Conservation (phyloP, 192 early-diverging fungal species). For the Phycomyces nitens region DNA sequence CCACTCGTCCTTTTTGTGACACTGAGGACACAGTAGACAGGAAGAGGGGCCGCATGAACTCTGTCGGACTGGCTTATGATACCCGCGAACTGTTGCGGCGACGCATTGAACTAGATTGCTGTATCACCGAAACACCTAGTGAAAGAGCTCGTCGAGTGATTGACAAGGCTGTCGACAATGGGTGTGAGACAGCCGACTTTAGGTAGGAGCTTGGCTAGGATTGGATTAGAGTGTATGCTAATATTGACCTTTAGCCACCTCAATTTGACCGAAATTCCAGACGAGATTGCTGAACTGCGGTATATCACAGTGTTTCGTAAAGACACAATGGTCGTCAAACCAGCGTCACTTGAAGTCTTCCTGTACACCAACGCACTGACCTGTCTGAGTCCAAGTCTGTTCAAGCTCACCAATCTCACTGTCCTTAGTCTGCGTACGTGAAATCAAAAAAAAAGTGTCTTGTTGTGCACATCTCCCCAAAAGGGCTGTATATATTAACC, state of each 20-base stretch:
- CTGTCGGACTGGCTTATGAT: constrained; percentile 10
- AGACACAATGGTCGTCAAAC: constrained; percentile 13
- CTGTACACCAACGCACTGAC: constrained; percentile 39
- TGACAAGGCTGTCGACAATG: constrained; percentile 28
- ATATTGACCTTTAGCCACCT: constrained; percentile 14
- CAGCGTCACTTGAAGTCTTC: constrained; percentile 38
- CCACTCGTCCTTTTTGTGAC: neutral
- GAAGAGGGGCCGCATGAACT: constrained; percentile 18
- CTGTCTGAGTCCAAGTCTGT: constrained; percentile 35
- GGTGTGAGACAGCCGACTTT: constrained; percentile 19
- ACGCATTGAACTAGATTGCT: neutral
- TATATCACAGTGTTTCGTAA: constrained; percentile 26
- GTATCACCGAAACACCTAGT: constrained; percentile 1
- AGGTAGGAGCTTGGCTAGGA: constrained; percentile 9
- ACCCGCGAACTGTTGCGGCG: neutral
- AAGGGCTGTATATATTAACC: neutral
- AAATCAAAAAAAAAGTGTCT: no score
- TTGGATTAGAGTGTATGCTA: neutral
- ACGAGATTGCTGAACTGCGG: constrained; percentile 25
- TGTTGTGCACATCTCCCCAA: neutral
- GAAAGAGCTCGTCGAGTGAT: constrained; percentile 24
- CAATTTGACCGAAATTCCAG: constrained; percentile 25
- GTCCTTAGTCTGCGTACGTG: constrained; percentile 47
- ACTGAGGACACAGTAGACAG: neutral
- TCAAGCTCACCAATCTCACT: constrained; percentile 40